Conservation (phyloP, 352 stramenopile species). For the Globisporangium perplexum region DNA sequence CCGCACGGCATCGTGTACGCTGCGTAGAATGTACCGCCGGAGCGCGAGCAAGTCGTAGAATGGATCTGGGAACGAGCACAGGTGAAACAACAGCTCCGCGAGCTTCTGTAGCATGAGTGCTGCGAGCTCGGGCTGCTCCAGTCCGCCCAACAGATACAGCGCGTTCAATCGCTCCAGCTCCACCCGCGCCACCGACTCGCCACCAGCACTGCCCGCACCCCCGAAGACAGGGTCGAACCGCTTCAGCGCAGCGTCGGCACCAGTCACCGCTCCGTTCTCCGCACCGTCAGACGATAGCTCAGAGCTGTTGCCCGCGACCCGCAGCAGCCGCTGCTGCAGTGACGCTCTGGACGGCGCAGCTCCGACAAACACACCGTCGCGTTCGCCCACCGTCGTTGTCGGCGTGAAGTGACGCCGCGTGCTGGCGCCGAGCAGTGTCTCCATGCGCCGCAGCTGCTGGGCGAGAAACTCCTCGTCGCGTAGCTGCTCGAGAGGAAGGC, state of each 20-base stretch:
- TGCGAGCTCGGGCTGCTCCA: conserved; percentile 35
- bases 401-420: conserved; percentile 9
- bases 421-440: conserved; percentile 30
- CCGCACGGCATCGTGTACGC: conserved; percentile 44
- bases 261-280: conserved; percentile 13
- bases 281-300: conserved; percentile 16
- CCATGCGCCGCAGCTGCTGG: conserved; percentile 58
- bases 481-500: conserved; percentile 55
- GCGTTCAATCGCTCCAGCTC: conserved; percentile 42
- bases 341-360: conserved; percentile 3
- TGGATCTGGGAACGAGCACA: conserved; percentile 45
- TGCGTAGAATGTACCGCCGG: conserved; percentile 46
- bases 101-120: conserved; percentile 46
- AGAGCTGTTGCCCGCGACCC: conserved; percentile 8
- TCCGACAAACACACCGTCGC: conserved; percentile 12
- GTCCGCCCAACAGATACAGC: conserved; percentile 42
- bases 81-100: conserved; percentile 27
- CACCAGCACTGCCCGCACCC: neutral
- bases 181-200: conserved; percentile 7
- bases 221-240: neutral
- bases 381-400: neutral
- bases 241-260: neutral
- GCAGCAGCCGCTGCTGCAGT: conserved; percentile 12
- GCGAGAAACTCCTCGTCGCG: conserved; percentile 60
- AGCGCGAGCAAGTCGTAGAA: conserved; percentile 51